Base-by-base conservation (phyloP, 2,329 filamentous ascomycete genomes). In the Neonectria neomacrospora region DNA sequence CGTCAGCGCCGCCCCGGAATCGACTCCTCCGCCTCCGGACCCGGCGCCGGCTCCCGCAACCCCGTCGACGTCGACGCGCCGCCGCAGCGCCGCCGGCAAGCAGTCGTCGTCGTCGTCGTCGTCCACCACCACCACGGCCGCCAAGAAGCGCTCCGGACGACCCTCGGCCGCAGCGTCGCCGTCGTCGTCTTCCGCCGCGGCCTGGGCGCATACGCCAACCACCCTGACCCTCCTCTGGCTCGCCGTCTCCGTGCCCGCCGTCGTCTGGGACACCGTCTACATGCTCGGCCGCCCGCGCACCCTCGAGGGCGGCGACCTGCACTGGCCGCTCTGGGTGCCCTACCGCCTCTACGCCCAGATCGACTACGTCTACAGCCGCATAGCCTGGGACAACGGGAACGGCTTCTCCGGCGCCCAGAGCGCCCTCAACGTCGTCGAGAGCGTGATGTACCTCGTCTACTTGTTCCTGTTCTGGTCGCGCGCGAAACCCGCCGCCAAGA, bases 361-460 rank as follows among this genome's bases (percentile, higher is more conserved):
- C 68, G 94, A 97, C 79, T 83, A 94, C 77, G 83, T 95, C 32
- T 97, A 97, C 80, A 93, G 93, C 42, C 90, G 86, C 82, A 89
- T 90, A 71, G 90, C 91, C 4, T 93, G 86, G 76, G 80, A 91
- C 64, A 83, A 83, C 16, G 77, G 83, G 22, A 88, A 89, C 74
- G 93, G 93, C 37, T 97, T 96, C 79, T 92, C 91, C 0, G 86
- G 85, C 44, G 92, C 93, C 39, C 93, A 97, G 82, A 86, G 85
- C 28, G 71, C 82, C 7, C 75, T 94, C 67, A 96, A 95, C 74
- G 77, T 87, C 7, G 70, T 92, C 57, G 92, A 96, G 82, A 88
- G 86, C 3, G 60, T 80, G 34, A 83, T 89, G 72, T 95, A 94
- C 75, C 32, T 77, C 80, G 58, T 81, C 80, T 78, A 95, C 88